Evolutionary conservation across 257 asterid species (phyloP).

Genomic region (Ilex aquifolium): DNA sequence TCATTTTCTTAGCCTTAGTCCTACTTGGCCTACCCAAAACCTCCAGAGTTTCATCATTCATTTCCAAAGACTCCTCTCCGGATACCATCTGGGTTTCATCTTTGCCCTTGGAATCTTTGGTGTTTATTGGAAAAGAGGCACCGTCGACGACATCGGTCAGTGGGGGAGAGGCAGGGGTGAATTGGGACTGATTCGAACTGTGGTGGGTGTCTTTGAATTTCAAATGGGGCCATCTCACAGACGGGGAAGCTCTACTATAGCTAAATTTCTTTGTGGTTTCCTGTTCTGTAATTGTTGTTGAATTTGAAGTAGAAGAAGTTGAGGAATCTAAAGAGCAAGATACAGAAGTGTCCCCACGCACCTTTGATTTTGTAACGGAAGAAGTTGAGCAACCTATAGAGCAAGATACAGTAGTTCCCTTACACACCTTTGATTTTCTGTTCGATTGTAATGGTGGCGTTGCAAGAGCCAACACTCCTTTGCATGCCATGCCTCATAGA

Average conservation of each 20-base stretch:
- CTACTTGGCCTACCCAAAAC: conserved; percentile 58
- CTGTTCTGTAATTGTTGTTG: conserved; percentile 30
- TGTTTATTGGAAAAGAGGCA: not conserved
- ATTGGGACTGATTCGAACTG: conserved; percentile 14
- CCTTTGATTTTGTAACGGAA: conserved; percentile 20
- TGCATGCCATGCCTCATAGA: conserved; percentile 34
- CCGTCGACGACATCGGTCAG: conserved; percentile 11
- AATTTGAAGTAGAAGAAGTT: conserved; percentile 13
- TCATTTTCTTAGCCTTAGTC: conserved; percentile 79
- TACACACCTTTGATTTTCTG: conserved; percentile 37
- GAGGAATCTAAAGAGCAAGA: conserved; percentile 42
- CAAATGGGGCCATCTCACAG: conserved; percentile 94
- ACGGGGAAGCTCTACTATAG: conserved; percentile 82
- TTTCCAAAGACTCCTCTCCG: conserved; percentile 18
- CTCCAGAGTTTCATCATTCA: conserved; percentile 29
- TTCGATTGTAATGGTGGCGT: conserved; percentile 34
- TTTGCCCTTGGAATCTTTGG: conserved; percentile 11
- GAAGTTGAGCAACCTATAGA: conserved; percentile 39
- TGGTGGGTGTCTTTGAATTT: conserved; percentile 38
- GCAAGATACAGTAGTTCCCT: conserved; percentile 23
- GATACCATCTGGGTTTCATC: conserved; percentile 23
- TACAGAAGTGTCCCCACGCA: conserved; percentile 14
- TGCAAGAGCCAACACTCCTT: conserved; percentile 42
- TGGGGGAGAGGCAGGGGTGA: conserved; percentile 15
- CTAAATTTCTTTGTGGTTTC: conserved; percentile 50